Base-by-base conservation (phyloP, 2,329 filamentous ascomycete genomes). In the Penicillium glabrum region DNA sequence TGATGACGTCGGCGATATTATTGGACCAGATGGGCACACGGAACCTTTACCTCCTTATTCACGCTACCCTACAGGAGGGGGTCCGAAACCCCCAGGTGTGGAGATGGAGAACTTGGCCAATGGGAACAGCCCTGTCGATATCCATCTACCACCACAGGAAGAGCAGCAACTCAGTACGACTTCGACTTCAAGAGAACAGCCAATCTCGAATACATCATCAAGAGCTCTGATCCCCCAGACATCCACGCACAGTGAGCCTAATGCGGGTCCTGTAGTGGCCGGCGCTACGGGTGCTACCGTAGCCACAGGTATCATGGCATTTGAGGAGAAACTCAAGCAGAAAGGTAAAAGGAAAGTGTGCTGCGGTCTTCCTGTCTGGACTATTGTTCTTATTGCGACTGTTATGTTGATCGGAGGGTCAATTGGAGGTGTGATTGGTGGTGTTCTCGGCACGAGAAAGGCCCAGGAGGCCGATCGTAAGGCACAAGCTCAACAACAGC, bases 21-120 rank as follows among this genome's bases (percentile, higher is more conserved):
- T 97, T 51, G 92, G 92, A 1, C 90, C 89, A 0, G 86, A 96
- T 67, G 93, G 93, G 1, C 92, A 97, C 69, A 88, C 89, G 1
- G 93, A 98, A 74, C 91, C 96, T 72, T 79, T 97, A 19, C 93
- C 93, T 13, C 93, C 93, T 0, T 98, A 98, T 70, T 90, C 91
- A 14, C 83, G 91, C 71, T 97, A 96, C 73, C 91, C 93, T 2
- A 90, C 96, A 51, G 89, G 91, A 55, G 79, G 87, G 76, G 74
- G 83, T 70, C 69, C 83, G 73, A 80, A 91, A 83, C 67, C 69
- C 1, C 76, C 78, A 26, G 77, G 77, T 26, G 58, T 62, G 45
- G 67, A 69, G 52, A 56, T 62, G 46, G 67, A 69, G 51, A 56
- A 58, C 27, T 59, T 65, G 27, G 58, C 43, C 10, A 19, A 50